These are phyloP conservation scores for Penicillium sp. DNA, from an alignment of 2,329 filamentous ascomycete genomes.

Conservation along the genomic window DNA sequence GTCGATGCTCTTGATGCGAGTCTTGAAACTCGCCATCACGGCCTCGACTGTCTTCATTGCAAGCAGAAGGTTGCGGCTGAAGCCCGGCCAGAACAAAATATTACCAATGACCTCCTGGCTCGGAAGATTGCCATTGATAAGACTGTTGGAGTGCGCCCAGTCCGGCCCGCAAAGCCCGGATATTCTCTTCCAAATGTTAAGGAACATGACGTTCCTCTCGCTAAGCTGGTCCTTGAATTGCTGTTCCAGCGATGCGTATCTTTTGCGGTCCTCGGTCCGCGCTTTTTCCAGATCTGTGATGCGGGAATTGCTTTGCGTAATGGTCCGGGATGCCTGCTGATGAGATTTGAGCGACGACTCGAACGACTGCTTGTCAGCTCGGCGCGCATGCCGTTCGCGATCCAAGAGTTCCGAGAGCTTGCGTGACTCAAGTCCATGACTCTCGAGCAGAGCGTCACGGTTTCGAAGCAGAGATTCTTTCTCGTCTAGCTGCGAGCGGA, in stretches of 20 bases:
- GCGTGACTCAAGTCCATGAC: constrained; percentile 79
- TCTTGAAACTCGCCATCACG: constrained; percentile 74
- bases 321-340: constrained; percentile 80
- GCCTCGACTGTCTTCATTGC: constrained; percentile 85
- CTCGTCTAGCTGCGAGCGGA: constrained; percentile 76
- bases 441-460: constrained; percentile 84
- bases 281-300: constrained; percentile 84
- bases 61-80: constrained; percentile 83
- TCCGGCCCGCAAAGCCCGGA: constrained; percentile 83
- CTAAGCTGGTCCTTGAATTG: constrained; percentile 81
- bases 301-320: constrained; percentile 79
- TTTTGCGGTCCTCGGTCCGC: constrained; percentile 74
- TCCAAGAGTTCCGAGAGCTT: constrained; percentile 86
- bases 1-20: constrained; percentile 80
- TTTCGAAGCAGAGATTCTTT: constrained; percentile 89
- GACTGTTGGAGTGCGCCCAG: constrained; percentile 85
- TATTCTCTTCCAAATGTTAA: constrained; percentile 86
- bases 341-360: constrained; percentile 87
- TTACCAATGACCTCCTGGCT: constrained; percentile 82
- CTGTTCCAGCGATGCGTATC: constrained; percentile 71
- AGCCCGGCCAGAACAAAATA: constrained; percentile 73
- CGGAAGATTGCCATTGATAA: constrained; percentile 84
- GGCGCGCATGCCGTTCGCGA: constrained; percentile 80
- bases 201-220: constrained; percentile 84
- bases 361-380: constrained; percentile 82